Evolutionary conservation across 441 rosid species (phyloP), one percentile per base, ranked within the genome.

Genomic region (Macaranga tanarius): DNA sequence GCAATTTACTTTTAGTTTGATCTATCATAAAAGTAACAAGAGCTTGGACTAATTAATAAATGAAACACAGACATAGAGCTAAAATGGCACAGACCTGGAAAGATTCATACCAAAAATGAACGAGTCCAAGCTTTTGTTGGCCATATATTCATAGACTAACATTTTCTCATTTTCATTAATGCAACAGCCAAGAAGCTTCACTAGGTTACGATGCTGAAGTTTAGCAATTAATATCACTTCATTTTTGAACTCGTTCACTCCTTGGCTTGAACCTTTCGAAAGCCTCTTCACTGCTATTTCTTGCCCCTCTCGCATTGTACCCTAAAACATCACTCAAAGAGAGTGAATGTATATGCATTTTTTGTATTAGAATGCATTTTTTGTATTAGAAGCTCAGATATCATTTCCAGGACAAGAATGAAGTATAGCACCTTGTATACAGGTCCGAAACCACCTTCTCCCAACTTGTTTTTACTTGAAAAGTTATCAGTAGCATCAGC

Each of bases 181-280:
- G 54, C 87, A 84, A 23, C 81, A 87, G 47, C 89, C 85, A 0
- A 87, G 71, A 55, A 86, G 78, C 20, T 75, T 81, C 12, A 86
- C 88, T 7, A 87, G 88, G 73, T 87, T 87, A 28, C 84, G 73
- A 34, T 87, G 88, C 54, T 84, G 88, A 42, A 87, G 86, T 76
- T 71, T 83, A 10, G 88, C 85, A 44, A 86, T 81, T 68, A 87
- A 59, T n/a, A 12, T 72, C 26, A 86, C 81, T 77, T 87, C 89
- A 42, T 77, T 86, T 77, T 78, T 83, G 80, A 87, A 87, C 73
- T 87, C 89, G 50, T 78, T 79, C 52, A 48, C 15, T 44, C 88
- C 89, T 75, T 84, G 88, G 38, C 86, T 78, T 4, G 89, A 84
- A 50, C 71, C 76, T 58, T 67, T 77, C 2, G 88, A 85, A 19